These are phyloP conservation scores for Penicillium chermesinum DNA, from an alignment of 495 filamentous ascomycete species.

Conservation along the genomic window DNA sequence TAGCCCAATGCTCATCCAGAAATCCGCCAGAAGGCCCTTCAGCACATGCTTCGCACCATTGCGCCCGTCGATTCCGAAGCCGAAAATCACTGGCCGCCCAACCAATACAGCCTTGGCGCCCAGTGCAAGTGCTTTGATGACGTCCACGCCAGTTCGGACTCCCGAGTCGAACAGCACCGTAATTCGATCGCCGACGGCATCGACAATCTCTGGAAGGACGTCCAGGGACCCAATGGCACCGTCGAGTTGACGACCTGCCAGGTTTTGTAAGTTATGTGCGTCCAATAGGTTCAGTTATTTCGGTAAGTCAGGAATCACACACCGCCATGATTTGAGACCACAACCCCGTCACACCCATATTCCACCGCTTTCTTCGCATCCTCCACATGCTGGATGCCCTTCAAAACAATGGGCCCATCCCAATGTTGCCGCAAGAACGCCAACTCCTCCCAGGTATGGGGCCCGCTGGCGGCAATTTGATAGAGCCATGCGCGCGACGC, in stretches of 20 bases:
- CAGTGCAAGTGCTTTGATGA: slow-evolving; percentile 64
- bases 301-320: no score
- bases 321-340: slow-evolving; percentile 68
- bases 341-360: slow-evolving; percentile 51
- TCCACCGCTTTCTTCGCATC: slow-evolving; percentile 53
- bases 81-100: slow-evolving; percentile 57
- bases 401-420: slow-evolving; percentile 55
- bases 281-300: no score
- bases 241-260: slow-evolving; percentile 63
- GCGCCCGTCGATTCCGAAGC: no score
- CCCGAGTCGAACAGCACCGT: slow-evolving; percentile 66
- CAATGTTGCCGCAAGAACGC: slow-evolving; percentile 50
- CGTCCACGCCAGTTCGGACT: slow-evolving; percentile 57
- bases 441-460: slow-evolving; percentile 57
- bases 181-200: slow-evolving; percentile 51
- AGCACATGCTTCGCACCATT: no score
- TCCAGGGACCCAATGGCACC: slow-evolving; percentile 58
- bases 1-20: no score
- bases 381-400: slow-evolving; percentile 51
- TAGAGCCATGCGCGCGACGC: slow-evolving; percentile 46
- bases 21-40: no score
- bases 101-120: slow-evolving; percentile 61
- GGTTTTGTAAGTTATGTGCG: no score
- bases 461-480: slow-evolving; percentile 44
- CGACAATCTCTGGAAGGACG: slow-evolving; percentile 60